Base-by-base conservation (phyloP, 2,329 filamentous ascomycete species). In the Alternaria postmessia region DNA sequence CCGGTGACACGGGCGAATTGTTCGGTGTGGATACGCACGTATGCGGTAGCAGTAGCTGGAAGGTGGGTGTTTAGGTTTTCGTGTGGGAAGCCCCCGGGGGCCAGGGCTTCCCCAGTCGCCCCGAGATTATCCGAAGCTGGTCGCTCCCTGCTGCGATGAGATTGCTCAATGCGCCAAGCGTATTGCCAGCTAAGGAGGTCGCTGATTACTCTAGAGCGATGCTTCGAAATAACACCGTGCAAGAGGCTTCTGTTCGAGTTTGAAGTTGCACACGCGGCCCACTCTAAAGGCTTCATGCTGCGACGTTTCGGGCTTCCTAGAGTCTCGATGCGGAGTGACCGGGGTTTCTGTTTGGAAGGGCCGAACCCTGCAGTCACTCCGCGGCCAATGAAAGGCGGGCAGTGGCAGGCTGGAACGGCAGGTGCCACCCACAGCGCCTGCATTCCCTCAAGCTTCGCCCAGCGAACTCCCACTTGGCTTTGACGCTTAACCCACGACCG, bases 391-490 rank as follows among this genome's bases (percentile, higher is more conserved):
- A 32, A 24, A 30, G 42, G 18, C 24, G 22, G 26, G 48, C 38
- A 38, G 20, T 28, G 47, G 44, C 46, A 53, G 42, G 61, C 56
- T 59, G 63, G 39, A 56, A 49, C 39, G 53, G 61, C 57, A 57
- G 53, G 46, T 66, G 64, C 61, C 63, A 63, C 58, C 59, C 51
- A 49, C 38, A 56, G 54, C 57, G 58, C 56, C 58, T 57, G 57
- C 46, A 36, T 51, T 51, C 49, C 59, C 57, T 54, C 59, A 52
- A 61, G 58, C 58, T 54, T 57, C 65, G 54, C 58, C 59, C 63
- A 65, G 48, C 49, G 69, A 64, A 67, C 65, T 67, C 68, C 69
- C 69, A 70, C 69, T 62, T 64, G 58, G 63, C 66, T 66, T 67
- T 63, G 66, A 66, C 65, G 67, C 64, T 62, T 65, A 66, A 59